phyloP scores from a whole-genome alignment of 2,329 filamentous ascomycete genomes.

The Paramyrothecium roridum region DNA sequence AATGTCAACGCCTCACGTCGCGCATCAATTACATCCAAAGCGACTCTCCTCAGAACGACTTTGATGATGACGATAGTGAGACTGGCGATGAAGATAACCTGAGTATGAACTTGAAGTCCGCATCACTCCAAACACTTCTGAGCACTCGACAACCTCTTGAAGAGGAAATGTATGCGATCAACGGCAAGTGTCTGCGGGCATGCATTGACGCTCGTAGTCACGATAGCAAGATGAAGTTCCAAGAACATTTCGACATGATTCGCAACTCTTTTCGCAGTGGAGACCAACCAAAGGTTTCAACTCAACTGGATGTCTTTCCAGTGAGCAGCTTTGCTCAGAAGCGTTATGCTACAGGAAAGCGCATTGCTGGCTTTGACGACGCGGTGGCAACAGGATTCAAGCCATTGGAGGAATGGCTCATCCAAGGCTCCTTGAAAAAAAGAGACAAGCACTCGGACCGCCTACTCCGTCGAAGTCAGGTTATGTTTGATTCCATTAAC shows the following conservation, averaged over 20 bases:
- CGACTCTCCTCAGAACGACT: background rate
- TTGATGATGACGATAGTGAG: background rate
- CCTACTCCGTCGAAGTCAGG: slow-evolving; percentile 5
- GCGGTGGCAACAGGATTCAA: slow-evolving; percentile 7
- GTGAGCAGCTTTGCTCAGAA: slow-evolving; percentile 9
- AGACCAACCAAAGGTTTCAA: background rate
- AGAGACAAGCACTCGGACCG: slow-evolving; percentile 6
- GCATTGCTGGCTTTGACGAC: slow-evolving; percentile 3
- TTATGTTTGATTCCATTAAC: slow-evolving; percentile 8
- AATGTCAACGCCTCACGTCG: background rate
- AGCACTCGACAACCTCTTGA: background rate
- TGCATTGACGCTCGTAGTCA: slow-evolving; percentile 11
- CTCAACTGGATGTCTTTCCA: slow-evolving; percentile 4
- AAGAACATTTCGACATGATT: slow-evolving; percentile 1
- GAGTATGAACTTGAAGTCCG: background rate
- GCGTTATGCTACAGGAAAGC: background rate
- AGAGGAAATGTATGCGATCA: background rate
- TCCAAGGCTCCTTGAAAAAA: slow-evolving; percentile 1
- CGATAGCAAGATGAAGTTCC: background rate
- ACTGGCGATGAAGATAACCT: background rate
- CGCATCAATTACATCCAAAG: background rate
- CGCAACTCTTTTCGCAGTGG: background rate
- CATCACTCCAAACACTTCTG: background rate
- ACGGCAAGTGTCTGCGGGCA: background rate
- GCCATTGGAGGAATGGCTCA: slow-evolving; percentile 6